Conservation (phyloP, 345 rosid genomes). For the Acer negundo region DNA sequence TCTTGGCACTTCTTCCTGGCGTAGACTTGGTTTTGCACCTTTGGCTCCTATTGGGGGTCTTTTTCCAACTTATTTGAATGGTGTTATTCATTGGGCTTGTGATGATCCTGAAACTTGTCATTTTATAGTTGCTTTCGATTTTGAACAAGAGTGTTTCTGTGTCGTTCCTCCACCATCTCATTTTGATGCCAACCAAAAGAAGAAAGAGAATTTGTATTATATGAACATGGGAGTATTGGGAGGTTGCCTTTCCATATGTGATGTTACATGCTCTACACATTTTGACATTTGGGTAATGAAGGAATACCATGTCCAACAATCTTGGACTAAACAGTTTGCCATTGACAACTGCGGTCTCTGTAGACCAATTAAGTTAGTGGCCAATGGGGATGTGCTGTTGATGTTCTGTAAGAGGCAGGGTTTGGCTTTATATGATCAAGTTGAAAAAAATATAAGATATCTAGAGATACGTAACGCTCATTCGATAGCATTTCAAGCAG, state of each 20-base stretch:
- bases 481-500: constrained; percentile 9
- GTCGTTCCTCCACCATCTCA: constrained; percentile 19
- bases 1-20: constrained; percentile 19
- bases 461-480: background rate
- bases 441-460: background rate
- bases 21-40: constrained; percentile 15
- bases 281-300: constrained; percentile 26
- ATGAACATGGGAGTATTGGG: constrained; percentile 23
- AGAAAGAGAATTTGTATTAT: background rate
- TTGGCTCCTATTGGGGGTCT: background rate
- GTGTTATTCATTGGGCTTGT: constrained; percentile 27
- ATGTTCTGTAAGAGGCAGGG: background rate
- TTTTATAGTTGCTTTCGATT: constrained; percentile 19
- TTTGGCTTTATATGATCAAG: constrained; percentile 13
- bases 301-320: constrained; percentile 24
- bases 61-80: constrained; percentile 23
- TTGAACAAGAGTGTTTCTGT: constrained; percentile 20
- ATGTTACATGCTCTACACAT: background rate
- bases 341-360: background rate
- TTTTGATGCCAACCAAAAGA: background rate
- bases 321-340: constrained; percentile 18
- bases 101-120: background rate
- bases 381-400: constrained; percentile 6
- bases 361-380: constrained; percentile 10
- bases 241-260: constrained; percentile 23